Conservation (phyloP, 2,329 filamentous ascomycete genomes). For the Lachnellula hyalina region DNA sequence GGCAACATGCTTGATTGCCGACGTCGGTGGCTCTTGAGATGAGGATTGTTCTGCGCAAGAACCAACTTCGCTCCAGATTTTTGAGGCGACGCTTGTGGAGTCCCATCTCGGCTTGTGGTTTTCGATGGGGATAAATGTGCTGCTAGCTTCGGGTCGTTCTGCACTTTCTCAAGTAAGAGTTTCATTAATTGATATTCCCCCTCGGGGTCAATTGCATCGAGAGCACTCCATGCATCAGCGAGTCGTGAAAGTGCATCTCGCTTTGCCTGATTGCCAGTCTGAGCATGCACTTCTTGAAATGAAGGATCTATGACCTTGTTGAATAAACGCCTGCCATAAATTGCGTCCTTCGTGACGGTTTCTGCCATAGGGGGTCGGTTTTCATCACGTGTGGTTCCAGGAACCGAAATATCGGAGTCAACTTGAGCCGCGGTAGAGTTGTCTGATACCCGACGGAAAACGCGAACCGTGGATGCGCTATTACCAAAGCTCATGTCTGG, state of each 20-base stretch:
- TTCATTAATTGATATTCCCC: constrained; percentile 82
- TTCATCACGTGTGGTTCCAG: constrained; percentile 45
- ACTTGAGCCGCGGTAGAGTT: constrained; percentile 37
- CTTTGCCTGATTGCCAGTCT: constrained; percentile 64
- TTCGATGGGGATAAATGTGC: constrained; percentile 25
- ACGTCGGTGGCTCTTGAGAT: constrained; percentile 72
- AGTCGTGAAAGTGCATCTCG: constrained; percentile 78
- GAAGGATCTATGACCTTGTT: constrained; percentile 75
- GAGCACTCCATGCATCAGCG: constrained; percentile 76
- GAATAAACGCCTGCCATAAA: constrained; percentile 77
- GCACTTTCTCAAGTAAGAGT: constrained; percentile 67
- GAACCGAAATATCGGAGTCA: constrained; percentile 17
- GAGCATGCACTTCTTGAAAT: constrained; percentile 81
- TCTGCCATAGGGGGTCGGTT: constrained; percentile 56
- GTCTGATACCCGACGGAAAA: constrained; percentile 85
- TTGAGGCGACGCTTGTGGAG: constrained; percentile 45
- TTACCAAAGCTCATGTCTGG: constrained; percentile 93
- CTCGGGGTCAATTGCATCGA: constrained; percentile 86
- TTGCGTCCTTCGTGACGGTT: constrained; percentile 69
- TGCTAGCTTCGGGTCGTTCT: constrained; percentile 61
- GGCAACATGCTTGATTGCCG: constrained; percentile 41
- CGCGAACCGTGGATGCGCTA: constrained; percentile 81
- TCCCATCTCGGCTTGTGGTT: constrained; percentile 50
- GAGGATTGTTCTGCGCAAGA: constrained; percentile 76
- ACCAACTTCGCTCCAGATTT: constrained; percentile 54